Percentiles rank a stretch among this genome's conserved stretches.
phyloP scores from a whole-genome alignment of 495 filamentous ascomycete genomes.

The Penicillium riverlandense region DNA sequence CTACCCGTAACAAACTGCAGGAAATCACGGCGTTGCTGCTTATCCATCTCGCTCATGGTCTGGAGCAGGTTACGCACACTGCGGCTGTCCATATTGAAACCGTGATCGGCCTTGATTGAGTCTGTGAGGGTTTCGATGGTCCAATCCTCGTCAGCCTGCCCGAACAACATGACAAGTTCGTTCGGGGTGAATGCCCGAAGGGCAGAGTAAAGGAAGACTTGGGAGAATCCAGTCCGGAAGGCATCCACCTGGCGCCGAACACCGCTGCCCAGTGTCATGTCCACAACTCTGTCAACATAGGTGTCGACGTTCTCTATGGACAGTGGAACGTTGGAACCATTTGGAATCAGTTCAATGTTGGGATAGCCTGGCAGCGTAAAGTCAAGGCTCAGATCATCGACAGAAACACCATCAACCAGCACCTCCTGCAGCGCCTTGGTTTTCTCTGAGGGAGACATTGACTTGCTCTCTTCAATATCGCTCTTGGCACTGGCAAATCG shows the following conservation, averaged over 20 bases:
- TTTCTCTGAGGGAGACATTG: conserved; percentile 60
- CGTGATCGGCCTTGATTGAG: conserved; percentile 99
- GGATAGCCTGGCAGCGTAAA: conserved; percentile 94
- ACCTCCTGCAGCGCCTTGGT: conserved; percentile 59
- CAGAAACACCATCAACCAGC: conserved; percentile 58
- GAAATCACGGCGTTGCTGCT: conserved; percentile 80
- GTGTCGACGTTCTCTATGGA: conserved; percentile 83
- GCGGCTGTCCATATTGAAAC: conserved; percentile 98
- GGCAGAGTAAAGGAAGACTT: conserved; percentile 92
- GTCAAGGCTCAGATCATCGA: conserved; percentile 87
- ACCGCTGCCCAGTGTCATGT: conserved; percentile 81
- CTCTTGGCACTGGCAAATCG: conserved; percentile 80
- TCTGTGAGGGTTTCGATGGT: conserved; percentile 95
- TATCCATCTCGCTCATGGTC: conserved; percentile 82
- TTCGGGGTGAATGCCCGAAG: conserved; percentile 91
- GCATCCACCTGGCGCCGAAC: conserved; percentile 86
- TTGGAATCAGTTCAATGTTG: conserved; percentile 71
- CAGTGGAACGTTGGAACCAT: conserved; percentile 65
- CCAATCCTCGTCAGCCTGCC: conserved; percentile 93
- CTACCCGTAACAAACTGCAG: conserved; percentile 98
- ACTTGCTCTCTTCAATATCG: conserved; percentile 62
- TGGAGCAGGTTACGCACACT: conserved; percentile 92
- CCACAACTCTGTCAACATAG: conserved; percentile 86
- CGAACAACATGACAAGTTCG: conserved; percentile 96
- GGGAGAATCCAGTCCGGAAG: conserved; percentile 86